Percentiles rank a stretch among this genome's conserved stretches.
Conservation (phyloP, 495 filamentous ascomycete genomes). For the Neurospora sp. region DNA sequence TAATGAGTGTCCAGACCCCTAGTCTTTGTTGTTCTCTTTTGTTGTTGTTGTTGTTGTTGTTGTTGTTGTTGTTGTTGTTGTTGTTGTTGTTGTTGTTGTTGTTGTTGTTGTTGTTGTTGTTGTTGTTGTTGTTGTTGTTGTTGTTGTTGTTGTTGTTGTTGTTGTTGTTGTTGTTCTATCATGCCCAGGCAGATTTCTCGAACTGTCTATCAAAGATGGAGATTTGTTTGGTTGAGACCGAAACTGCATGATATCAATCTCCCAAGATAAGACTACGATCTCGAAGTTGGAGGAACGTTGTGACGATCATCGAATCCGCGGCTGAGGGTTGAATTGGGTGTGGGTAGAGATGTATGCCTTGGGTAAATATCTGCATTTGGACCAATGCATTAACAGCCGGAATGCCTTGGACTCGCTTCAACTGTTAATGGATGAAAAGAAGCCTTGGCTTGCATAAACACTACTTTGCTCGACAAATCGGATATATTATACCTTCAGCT, state of each 20-base stretch:
- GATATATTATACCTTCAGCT: too few relatives aligned
- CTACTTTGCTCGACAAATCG: too few relatives aligned
- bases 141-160: neutral
- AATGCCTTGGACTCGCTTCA: neutral
- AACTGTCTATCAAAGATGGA: neutral
- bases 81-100: neutral
- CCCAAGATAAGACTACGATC: neutral
- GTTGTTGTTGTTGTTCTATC: neutral
- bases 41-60: neutral
- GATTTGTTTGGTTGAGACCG: neutral
- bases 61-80: neutral
- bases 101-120: neutral
- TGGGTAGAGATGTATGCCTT: neutral
- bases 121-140: neutral
- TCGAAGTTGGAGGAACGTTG: too few relatives aligned
- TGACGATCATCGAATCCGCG: too few relatives aligned
- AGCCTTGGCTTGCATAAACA: neutral
- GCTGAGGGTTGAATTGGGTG: too few relatives aligned
- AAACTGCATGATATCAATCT: neutral
- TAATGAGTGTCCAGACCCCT: too few relatives aligned
- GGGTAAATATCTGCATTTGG: neutral
- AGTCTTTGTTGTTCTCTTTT: neutral
- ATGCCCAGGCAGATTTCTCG: neutral
- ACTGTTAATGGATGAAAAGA: neutral
- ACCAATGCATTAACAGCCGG: neutral